A percentile compares a stretch with the other conserved stretches of the same genome.
Evolutionary conservation across 2,329 filamentous ascomycete genomes (phyloP).

Genomic region (Verticillium alfalfae): DNA sequence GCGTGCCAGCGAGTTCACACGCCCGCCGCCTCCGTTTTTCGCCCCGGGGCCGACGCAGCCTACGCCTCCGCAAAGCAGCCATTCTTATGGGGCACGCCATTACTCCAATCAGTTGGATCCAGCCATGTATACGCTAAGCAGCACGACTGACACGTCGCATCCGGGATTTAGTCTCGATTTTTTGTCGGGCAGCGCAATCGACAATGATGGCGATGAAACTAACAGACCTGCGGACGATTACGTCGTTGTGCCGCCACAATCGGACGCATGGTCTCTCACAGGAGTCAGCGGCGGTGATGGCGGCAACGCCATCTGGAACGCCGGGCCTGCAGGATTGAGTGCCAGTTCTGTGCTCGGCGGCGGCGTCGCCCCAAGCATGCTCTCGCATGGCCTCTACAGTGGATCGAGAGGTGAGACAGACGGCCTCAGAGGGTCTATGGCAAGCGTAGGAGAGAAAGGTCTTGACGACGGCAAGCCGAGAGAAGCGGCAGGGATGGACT

Average conservation of each 20-base stretch:
- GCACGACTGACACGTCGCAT: neutral
- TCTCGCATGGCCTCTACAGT: neutral
- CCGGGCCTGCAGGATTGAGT: slow-evolving; percentile 15
- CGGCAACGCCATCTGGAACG: neutral
- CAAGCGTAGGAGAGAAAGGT: neutral
- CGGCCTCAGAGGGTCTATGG: neutral
- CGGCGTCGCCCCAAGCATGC: neutral
- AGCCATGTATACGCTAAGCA: slow-evolving; percentile 19
- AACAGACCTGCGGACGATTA: slow-evolving; percentile 12
- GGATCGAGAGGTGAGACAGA: neutral
- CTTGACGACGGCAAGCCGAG: neutral
- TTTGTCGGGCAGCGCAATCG: slow-evolving; percentile 18
- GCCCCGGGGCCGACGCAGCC: slow-evolving; percentile 6
- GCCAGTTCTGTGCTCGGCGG: slow-evolving; percentile 18
- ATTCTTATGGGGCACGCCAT: slow-evolving; percentile 6
- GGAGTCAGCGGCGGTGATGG: neutral
- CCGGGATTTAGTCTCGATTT: slow-evolving; percentile 20
- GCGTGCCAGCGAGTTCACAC: slow-evolving; percentile 22
- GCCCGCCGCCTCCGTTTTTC: slow-evolving; percentile 22
- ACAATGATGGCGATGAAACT: slow-evolving; percentile 16
- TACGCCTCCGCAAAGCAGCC: slow-evolving; percentile 11
- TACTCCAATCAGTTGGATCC: slow-evolving; percentile 16
- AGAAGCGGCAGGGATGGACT: slow-evolving; percentile 12
- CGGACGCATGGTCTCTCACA: slow-evolving; percentile 9
- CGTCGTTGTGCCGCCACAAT: slow-evolving; percentile 21